These are phyloP conservation scores for Coemansia sp. DNA, from an alignment of 192 early-diverging fungal genomes.

Conservation along the genomic window DNA sequence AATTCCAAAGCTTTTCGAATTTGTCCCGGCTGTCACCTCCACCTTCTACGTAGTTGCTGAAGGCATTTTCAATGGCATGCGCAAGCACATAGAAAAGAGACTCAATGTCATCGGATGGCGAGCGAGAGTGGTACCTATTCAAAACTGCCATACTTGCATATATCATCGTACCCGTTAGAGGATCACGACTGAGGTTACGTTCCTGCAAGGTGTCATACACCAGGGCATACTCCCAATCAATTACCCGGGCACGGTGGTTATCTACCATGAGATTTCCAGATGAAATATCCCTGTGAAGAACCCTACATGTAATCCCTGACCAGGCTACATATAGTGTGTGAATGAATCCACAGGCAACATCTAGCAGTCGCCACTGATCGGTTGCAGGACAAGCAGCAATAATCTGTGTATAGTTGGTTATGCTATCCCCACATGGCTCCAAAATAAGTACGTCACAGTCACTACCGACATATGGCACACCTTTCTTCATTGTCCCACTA, in stretches of 20 bases:
- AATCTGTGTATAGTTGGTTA: not conserved
- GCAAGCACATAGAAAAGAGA: constrained; percentile 18
- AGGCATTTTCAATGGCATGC: not conserved
- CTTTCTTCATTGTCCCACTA: no score
- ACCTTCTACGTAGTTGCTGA: no score
- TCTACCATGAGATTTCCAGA: constrained; percentile 16
- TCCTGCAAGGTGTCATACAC: not conserved
- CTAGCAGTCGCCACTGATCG: not conserved
- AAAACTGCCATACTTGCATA: constrained; percentile 16
- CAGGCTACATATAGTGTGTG: not conserved
- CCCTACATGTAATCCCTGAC: not conserved
- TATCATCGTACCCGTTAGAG: not conserved
- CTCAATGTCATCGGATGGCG: constrained; percentile 14
- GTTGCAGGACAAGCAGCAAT: not conserved
- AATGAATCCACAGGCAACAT: not conserved
- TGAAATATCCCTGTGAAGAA: constrained; percentile 30
- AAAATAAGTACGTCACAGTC: not conserved
- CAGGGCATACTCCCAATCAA: constrained; percentile 25
- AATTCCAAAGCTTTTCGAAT: no score
- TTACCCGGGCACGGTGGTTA: not conserved
- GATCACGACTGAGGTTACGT: not conserved
- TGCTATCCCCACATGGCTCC: not conserved
- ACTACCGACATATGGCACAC: no score
- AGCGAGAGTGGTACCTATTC: not conserved
- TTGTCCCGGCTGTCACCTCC: no score